Conservation (phyloP, 2,329 filamentous ascomycete species). For the Aspergillus ochraceoroseus region DNA sequence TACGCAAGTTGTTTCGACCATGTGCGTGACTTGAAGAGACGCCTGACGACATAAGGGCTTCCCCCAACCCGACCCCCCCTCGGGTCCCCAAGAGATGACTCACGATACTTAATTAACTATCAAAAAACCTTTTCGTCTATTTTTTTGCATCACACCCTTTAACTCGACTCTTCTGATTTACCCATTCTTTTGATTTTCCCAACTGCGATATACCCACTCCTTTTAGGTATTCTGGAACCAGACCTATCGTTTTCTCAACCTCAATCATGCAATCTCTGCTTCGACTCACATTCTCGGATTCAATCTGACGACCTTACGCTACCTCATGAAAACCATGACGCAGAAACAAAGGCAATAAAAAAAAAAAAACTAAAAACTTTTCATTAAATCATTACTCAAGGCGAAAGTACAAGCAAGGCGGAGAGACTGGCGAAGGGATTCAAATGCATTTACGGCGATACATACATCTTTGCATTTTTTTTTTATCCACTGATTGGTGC, state of each 20-base stretch:
- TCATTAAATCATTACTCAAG: background rate
- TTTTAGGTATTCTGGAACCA: too few relatives aligned
- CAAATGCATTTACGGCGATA: slow-evolving; percentile 4
- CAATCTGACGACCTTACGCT: slow-evolving; percentile 5
- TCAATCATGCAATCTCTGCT: background rate
- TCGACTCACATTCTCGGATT: background rate
- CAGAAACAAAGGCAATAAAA: background rate
- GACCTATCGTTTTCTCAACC: background rate
- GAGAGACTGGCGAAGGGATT: background rate
- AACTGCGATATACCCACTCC: background rate
- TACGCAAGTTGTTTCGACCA: slow-evolving; percentile 90
- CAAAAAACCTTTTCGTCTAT: background rate
- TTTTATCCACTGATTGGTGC: background rate
- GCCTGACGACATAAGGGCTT: slow-evolving; percentile 29
- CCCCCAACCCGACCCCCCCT: background rate
- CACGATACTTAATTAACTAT: background rate
- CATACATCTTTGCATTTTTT: slow-evolving; percentile 3
- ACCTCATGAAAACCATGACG: background rate
- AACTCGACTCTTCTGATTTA: too few relatives aligned
- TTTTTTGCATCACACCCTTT: background rate
- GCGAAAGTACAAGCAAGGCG: background rate
- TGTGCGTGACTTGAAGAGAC: slow-evolving; percentile 52
- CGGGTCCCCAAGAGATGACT: background rate
- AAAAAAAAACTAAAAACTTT: background rate
- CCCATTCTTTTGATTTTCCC: background rate